Evolutionary conservation across 2,329 filamentous ascomycete species (phyloP), one percentile per base, ranked within the genome.

Genomic region (Microsporum audouinii): DNA sequence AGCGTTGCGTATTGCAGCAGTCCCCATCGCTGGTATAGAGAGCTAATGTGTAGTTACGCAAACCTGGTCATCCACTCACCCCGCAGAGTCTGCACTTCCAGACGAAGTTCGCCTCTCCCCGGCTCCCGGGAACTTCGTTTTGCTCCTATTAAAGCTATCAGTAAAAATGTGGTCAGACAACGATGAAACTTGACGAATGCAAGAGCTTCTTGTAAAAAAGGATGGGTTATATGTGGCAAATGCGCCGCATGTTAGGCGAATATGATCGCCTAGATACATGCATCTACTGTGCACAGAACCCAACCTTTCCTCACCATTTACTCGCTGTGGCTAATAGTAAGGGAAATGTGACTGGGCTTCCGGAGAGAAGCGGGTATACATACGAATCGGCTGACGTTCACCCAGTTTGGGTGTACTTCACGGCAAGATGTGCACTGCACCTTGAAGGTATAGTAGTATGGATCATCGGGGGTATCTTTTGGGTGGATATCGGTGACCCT

Each of bases 21-120:
- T 12, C 2, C 12, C 27, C 39, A 43, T 6, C n/a, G 14, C 39
- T n/a, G 3, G 39, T n/a, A 43, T 51, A 29, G 14, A 31, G 31
- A 7, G 33, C 7, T 23, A 12, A 23, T 55, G 51, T 36, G 51
- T 17, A 43, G 14, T 43, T 43, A 34, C n/a, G 51, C 51, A 55
- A 36, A 36, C 6, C 33, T 6, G 51, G 36, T 55, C 51, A 36
- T 49, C 39, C 12, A 72, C 76, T 34, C 67, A 94, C 91, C 84
- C 94, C 95, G 85, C 94, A 99, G 72, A 94, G 92, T 76, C 95
- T 96, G 82, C 94, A 99, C 74, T 86, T 91, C 92, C 94, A 99
- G n/a, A 99, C 94, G 75, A 99, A 99, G 75, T 97, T 97, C 63
- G 94, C 94, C 75, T 97, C 91, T 66, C 94, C 94, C 70, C 90